Percentiles rank a stretch among this genome's conserved stretches.
phyloP scores from a whole-genome alignment of 345 rosid genomes.

The Carallia pectinifolia region DNA sequence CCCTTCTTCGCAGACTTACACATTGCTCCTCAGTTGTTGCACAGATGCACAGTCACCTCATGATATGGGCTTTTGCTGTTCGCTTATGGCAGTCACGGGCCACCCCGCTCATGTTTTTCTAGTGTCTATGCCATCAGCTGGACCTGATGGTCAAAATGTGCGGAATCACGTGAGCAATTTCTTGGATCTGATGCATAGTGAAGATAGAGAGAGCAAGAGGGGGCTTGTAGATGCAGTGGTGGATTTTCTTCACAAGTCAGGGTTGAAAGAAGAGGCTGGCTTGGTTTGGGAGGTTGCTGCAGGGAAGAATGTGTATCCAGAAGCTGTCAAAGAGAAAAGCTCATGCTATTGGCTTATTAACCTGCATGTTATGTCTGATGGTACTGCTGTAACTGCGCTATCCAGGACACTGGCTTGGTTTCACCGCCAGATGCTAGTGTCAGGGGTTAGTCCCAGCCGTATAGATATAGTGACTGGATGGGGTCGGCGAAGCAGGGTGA shows the following conservation, averaged over 20 bases:
- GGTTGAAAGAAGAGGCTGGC: conserved; percentile 89
- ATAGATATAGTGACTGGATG: conserved; percentile 95
- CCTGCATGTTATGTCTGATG: conserved; percentile 96
- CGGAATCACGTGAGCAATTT: conserved; percentile 67
- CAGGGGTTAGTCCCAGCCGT: conserved; percentile 65
- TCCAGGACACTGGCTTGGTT: conserved; percentile 92
- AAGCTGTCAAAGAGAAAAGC: conserved; percentile 73
- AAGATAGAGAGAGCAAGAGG: conserved; percentile 96
- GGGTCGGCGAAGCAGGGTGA: conserved; percentile 91
- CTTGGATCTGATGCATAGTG: conserved; percentile 87
- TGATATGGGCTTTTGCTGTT: conserved; percentile 72
- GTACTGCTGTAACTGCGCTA: conserved; percentile 80
- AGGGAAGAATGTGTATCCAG: conserved; percentile 76
- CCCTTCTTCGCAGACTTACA: conserved; percentile 83
- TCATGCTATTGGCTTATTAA: conserved; percentile 87
- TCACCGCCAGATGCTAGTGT: conserved; percentile 62
- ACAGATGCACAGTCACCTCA: conserved; percentile 66
- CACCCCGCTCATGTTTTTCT: conserved; percentile 86
- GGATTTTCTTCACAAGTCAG: conserved; percentile 89
- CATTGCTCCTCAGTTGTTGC: conserved; percentile 83
- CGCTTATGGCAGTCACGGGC: conserved; percentile 74
- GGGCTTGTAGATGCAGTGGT: conserved; percentile 88
- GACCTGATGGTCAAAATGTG: conserved; percentile 90
- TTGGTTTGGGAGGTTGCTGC: conserved; percentile 95
- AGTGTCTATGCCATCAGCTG: conserved; percentile 69